A percentile compares a stretch with the other conserved stretches of the same genome.
Evolutionary conservation across 345 rosid species (phyloP).

Genomic region (Corymbia maculata): DNA sequence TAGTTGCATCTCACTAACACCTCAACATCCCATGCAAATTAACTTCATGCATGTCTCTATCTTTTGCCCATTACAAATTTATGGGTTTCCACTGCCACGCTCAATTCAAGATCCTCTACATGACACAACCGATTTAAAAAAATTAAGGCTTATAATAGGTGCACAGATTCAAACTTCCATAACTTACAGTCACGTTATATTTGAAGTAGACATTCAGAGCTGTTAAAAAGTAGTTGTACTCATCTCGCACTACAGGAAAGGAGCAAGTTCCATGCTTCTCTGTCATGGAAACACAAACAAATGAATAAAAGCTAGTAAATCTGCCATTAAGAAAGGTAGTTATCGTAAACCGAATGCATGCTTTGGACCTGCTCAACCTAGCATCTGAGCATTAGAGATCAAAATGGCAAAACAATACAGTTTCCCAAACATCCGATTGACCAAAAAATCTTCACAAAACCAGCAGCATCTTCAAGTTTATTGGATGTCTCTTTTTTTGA

Average conservation of each 20-base stretch:
- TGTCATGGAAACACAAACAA: background rate
- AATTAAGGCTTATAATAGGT: background rate
- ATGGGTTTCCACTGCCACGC: background rate
- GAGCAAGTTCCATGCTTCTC: slow-evolving; percentile 99
- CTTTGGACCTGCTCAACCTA: background rate
- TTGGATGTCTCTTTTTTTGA: background rate
- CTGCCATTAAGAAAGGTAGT: background rate
- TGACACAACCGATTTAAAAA: background rate
- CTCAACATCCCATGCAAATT: background rate
- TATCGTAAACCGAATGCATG: background rate
- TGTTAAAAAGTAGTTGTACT: slow-evolving; percentile 63
- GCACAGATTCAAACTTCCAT: background rate
- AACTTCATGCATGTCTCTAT: background rate
- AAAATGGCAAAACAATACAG: background rate
- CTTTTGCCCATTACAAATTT: too few relatives aligned
- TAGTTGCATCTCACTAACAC: background rate
- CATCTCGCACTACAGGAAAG: slow-evolving; percentile 64
- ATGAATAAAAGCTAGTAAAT: background rate
- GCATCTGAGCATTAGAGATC: background rate
- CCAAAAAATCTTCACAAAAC: background rate
- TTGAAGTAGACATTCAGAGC: slow-evolving; percentile 70
- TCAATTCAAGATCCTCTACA: background rate
- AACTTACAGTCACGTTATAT: slow-evolving; percentile 80
- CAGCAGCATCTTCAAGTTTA: background rate
- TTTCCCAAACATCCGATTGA: background rate